Evolutionary conservation across 2,329 filamentous ascomycete genomes (phyloP).

Genomic region (Aspergillus eucalypticola): DNA sequence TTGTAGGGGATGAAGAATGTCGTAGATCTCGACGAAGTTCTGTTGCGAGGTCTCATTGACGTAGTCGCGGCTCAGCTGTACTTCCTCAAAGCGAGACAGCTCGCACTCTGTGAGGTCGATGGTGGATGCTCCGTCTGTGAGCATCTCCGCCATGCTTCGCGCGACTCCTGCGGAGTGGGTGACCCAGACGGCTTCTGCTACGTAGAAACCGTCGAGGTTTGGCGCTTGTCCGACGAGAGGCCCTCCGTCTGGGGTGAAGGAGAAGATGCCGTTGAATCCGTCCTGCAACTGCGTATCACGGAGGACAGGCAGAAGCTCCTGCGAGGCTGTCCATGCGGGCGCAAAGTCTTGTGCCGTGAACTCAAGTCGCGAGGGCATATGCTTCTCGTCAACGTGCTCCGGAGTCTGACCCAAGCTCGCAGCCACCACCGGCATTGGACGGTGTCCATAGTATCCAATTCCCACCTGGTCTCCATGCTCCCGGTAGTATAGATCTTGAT

Average conservation of each 20-base stretch:
- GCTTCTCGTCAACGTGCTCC: slow-evolving; percentile 56
- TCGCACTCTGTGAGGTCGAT: slow-evolving; percentile 63
- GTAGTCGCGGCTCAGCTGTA: slow-evolving; percentile 58
- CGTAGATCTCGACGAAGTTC: slow-evolving; percentile 66
- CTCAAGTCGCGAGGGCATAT: slow-evolving; percentile 64
- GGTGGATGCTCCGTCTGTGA: slow-evolving; percentile 57
- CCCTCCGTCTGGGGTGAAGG: slow-evolving; percentile 65
- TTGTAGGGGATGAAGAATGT: slow-evolving; percentile 63
- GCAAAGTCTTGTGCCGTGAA: slow-evolving; percentile 63
- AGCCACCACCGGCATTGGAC: slow-evolving; percentile 61
- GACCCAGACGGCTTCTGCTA: slow-evolving; percentile 67
- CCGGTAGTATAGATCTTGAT: slow-evolving; percentile 65
- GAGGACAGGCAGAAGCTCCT: slow-evolving; percentile 57
- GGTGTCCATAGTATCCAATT: slow-evolving; percentile 66
- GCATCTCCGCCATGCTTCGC: slow-evolving; percentile 59
- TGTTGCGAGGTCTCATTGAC: slow-evolving; percentile 61
- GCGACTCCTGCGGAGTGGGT: slow-evolving; percentile 66
- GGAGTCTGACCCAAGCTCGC: slow-evolving; percentile 56
- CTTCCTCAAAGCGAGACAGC: slow-evolving; percentile 61
- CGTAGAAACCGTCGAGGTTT: slow-evolving; percentile 61
- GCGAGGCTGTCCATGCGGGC: slow-evolving; percentile 60
- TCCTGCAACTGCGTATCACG: slow-evolving; percentile 54
- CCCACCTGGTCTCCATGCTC: slow-evolving; percentile 64
- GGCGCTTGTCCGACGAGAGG: slow-evolving; percentile 61
- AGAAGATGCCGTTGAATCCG: slow-evolving; percentile 67